Evolutionary conservation across 2,329 filamentous ascomycete species (phyloP), one percentile per base, ranked within the genome.

Genomic region (Rugonectria rugulosa): DNA sequence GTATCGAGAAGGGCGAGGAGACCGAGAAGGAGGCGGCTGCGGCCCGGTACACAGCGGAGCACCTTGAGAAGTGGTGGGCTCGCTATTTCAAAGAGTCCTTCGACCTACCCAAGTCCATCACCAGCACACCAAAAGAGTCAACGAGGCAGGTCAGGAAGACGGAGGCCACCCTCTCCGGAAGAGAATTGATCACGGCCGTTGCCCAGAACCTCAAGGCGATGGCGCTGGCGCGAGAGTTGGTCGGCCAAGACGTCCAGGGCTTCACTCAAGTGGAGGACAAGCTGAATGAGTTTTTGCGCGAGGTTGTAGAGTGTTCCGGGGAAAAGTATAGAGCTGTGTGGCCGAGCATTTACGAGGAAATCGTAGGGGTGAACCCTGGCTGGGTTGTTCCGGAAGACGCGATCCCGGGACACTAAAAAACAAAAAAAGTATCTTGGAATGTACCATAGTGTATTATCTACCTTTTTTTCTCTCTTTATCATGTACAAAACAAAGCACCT

Each of bases 141-240:
- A 46, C 9, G 11, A 26, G 4, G 60, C 51, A 17, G 26, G 5
- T 15, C n/a, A 40, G 32, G 19, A 6, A 20, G 3, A 46, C 15
- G 3, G 12, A 27, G 14, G 20, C 46, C 15, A 45, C 40, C 6
- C 49, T 75, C 15, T 60, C 66, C 43, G 66, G 64, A 14, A 64
- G 55, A 31, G 56, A 63, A 12, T 73, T 71, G 54, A 50, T 74
- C 9, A 50, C 62, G 32, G 53, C 61, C 2, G 14, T 75, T 27
- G 59, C 68, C 6, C 68, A 74, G 52, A 71, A 70, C 54, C 70
- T 74, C 49, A 72, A 65, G 61, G 83, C 79, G 17, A 71, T 85
- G 47, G 71, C 76, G 34, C 56, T 77, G 56, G 79, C 82, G 12
- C 68, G 73, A 36, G 68, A 79, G 59, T 69, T 81, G 12, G 66